A percentile compares a stretch with the other conserved stretches of the same genome.
Conservation (phyloP, 2,329 filamentous ascomycete species). For the Trichoderma sp. region DNA sequence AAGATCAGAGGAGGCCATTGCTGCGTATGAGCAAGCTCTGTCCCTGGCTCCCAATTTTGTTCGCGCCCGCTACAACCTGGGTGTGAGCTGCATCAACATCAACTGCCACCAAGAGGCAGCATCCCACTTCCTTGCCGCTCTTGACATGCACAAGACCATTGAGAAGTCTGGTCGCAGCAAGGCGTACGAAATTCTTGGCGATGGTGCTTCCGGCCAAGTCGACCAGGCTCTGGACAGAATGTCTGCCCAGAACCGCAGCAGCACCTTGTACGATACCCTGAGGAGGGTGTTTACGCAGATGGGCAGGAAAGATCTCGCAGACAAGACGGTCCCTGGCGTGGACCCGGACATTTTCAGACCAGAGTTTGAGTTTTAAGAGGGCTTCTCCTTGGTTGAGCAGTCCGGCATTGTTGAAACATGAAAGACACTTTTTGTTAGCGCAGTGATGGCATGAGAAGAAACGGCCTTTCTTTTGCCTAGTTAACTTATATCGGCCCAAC, state of each 20-base stretch:
- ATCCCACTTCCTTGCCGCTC: constrained; percentile 83
- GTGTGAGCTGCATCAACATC: constrained; percentile 96
- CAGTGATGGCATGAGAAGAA: neutral
- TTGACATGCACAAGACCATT: constrained; percentile 93
- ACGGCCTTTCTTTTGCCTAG: neutral
- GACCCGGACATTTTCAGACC: constrained; percentile 84
- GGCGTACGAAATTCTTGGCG: constrained; percentile 76
- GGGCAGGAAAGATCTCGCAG: constrained; percentile 81
- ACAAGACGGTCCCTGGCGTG: constrained; percentile 84
- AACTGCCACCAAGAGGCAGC: constrained; percentile 92
- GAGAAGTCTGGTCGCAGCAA: constrained; percentile 80
- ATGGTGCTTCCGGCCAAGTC: constrained; percentile 38
- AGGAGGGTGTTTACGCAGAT: constrained; percentile 95
- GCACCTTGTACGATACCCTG: constrained; percentile 93
- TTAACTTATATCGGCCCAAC: neutral
- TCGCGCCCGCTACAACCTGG: constrained; percentile 92
- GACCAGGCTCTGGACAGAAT: constrained; percentile 81
- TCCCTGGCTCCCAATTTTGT: constrained; percentile 94
- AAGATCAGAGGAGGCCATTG: constrained; percentile 91
- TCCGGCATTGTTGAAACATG: neutral
- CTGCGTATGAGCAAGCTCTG: constrained; percentile 90
- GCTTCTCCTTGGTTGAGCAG: neutral
- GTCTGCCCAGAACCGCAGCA: constrained; percentile 93
- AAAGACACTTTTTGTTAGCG: neutral
- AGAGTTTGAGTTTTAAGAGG: constrained; percentile 75